Base-by-base conservation (phyloP, 2,329 filamentous ascomycete species). In the Hymenoscyphus occultus region DNA sequence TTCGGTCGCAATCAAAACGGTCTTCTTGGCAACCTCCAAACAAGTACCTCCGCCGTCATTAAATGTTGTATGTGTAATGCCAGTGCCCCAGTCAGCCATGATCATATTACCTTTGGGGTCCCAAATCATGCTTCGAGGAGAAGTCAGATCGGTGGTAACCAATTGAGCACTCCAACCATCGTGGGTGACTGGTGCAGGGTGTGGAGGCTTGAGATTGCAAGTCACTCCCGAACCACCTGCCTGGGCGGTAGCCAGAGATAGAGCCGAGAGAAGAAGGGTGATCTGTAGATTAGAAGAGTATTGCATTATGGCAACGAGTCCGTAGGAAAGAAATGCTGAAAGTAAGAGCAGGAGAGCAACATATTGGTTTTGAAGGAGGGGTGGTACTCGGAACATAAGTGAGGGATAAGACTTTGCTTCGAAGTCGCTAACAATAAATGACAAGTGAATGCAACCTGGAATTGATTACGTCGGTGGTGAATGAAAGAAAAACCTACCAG, bases 21-120 rank as follows among this genome's bases (percentile, higher is more conserved):
- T 73, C 64, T 66, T 69, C 51, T 67, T 68, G 9, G 64, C 60
- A 9, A 72, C 62, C 39, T 69, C 63, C 16, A 73, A 64, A 61
- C 70, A 73, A 10, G 67, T 68, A 42, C 65, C 65, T 9, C 68
- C 69, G 12, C 69, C 63, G 61, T 73, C 74, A 2, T 68, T 68
- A 9, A 75, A 69, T 9, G 56, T 42, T 19, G 74, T 60, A 42
- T 71, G 70, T 1, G 71, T 65, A 56, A 77, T 72, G 7, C 74
- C 74, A 28, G 42, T 60, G 28, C 71, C 70, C 22, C 67, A 66
- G 56, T 76, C 70, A 3, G 73, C 68, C 39, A 77, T 70, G 2
- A 77, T 68, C 14, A 77, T 63, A 39, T 72, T 71, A 1, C 76
- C 74, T 31, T 56, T 64, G 1, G 57, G 64, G 69, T 78, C 74